Evolutionary conservation across 805 yeast species (phyloP), one percentile per base, ranked within the genome.

Genomic region (Grigorovia jiainica): DNA sequence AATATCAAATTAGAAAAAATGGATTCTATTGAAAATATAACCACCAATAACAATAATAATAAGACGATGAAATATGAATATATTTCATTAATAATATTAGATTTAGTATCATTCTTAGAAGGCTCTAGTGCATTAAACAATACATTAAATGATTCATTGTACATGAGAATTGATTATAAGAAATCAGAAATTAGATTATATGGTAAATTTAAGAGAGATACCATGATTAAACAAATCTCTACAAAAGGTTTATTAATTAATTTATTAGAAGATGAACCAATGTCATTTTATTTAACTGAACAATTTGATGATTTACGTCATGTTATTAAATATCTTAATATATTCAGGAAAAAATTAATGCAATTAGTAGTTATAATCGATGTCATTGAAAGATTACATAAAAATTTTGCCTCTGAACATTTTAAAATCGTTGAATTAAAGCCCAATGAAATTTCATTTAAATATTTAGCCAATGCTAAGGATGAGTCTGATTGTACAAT

Each of bases 361-460:
- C 65, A 61, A 43, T 42, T 62, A 36, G 58, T 61, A 18, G 48
- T 60, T 10, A 34, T 62, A 10, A 62, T 61, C 3, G 61, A 61
- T 42, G 64, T 61, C 5, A 57, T 62, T 6, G 64, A 61, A 35
- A 57, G 54, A 31, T 37, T 62, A 30, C 61, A 59, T 40, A 51
- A 54, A 17, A 61, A 54, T 37, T 62, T 62, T 42, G 52, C 57
- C 11, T 55, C 64, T 9, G 55, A 55, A 5, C 48, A 51, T 39
- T 62, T 62, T 45, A 52, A 52, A 36, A 58, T 62, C 25, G 51
- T 60, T 9, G 55, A 55, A 19, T 41, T 61, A 32, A 55, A 55
- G 38, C 60, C 61, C 7, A 58, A 61, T 37, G 63, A 62, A 43
- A 59, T 62, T 11, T 49, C 61, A 7, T 62, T 62, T 47, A 59